Conservation (phyloP, 1,284 basidiomycete genomes). For the Ustilago loliicola region DNA sequence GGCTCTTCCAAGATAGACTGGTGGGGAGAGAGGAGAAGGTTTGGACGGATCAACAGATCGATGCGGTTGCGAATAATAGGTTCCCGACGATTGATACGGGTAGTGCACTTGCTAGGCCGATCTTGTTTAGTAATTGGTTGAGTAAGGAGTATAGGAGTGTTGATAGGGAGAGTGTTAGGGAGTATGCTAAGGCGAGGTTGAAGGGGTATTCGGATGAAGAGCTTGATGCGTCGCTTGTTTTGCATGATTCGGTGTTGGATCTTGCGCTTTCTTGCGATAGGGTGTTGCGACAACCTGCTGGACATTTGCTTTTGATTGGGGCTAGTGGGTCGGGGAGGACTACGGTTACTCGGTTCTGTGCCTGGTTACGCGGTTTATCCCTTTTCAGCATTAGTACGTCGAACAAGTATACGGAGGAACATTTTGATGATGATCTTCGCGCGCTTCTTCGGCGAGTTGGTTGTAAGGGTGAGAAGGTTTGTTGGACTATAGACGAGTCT, state of each 20-base stretch:
- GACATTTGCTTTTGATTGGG: conserved; percentile 94
- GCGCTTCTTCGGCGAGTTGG: conserved; percentile 92
- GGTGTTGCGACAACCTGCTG: conserved; percentile 98
- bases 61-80: conserved; percentile 83
- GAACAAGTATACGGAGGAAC: conserved; percentile 96
- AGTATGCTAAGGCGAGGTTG: conserved; percentile 95
- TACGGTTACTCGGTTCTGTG: conserved; percentile 96
- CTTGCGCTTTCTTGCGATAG: conserved; percentile 97
- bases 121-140: conserved; percentile 99
- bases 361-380: conserved; percentile 99
- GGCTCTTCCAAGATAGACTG: conserved; percentile 97
- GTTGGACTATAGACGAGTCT: conserved; percentile 99
- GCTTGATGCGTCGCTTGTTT: conserved; percentile 95
- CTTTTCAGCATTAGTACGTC: conserved; percentile 99
- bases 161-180: conserved; percentile 89
- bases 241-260: conserved; percentile 98
- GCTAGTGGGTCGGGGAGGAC: conserved; percentile 99
- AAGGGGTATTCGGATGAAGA: conserved; percentile 78
- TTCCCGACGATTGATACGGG: conserved; percentile 91
- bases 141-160: conserved; percentile 97
- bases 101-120: conserved; percentile 82
- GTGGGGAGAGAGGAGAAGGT: conserved; percentile 73
- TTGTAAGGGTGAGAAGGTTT: conserved; percentile 98
- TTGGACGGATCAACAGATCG: conserved; percentile 96
- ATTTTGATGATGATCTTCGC: conserved; percentile 97